Base-by-base conservation (phyloP, 331 rosid genomes). In the Pyrus hybrid region DNA sequence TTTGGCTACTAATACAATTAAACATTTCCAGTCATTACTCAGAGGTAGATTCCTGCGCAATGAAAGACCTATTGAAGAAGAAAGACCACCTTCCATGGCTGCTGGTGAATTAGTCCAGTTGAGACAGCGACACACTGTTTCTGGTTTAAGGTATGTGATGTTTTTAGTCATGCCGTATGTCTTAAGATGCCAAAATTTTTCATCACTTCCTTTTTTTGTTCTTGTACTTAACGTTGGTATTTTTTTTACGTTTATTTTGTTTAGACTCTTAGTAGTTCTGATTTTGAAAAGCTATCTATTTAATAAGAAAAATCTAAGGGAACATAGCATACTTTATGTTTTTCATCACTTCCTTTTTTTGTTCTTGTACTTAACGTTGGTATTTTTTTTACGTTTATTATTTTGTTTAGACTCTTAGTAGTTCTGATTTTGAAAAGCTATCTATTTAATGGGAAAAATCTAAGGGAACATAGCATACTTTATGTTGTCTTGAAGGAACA, bases 1-100 rank as follows among this genome's bases (percentile, higher is more conserved):
- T 8, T 32, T 80, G 84, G 77, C 53, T 80, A 67, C 80, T 87
- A 80, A 86, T 80, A 29, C 63, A 60, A 45, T 33, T 71, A 61
- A 75, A 63, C 41, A 54, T 74, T 86, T 85, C 70, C 93, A 95
- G 99, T 92, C 98, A 72, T 82, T 95, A 78, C 97, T 95, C 80
- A 91, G 99, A 88, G 99, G 99, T 81, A 91, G 99, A 83, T 95
- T 95, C 87, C 88, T 95, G 81, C 87, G 99, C 77, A 95, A 92
- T 76, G 99, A 91, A 88, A 91, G 97, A 73, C 86, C 98, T 58
- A 81, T 77, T 74, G 99, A 95, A 82, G 98, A 88, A 41, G 98
- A 91, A 93, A 91, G 99, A 78, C 94, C 96, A 20, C 94, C 96
- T 25, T 92, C 99, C 57, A 73, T 83, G 86, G 99, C 98, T 64